Conservation (phyloP, 139 green algal genomes). For the Bryopsis sp. region DNA sequence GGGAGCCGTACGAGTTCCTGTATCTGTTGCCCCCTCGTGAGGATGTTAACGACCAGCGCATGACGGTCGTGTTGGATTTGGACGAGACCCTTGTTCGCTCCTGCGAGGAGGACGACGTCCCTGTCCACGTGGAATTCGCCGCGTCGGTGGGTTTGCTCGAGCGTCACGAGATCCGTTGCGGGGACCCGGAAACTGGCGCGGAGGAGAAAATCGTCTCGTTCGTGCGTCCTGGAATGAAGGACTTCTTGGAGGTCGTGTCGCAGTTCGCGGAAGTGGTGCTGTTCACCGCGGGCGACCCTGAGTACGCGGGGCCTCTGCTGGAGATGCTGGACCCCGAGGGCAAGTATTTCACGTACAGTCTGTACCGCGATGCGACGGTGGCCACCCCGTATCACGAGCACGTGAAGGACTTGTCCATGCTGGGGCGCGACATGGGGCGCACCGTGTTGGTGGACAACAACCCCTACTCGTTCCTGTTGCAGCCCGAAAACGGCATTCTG, state of each 20-base stretch:
- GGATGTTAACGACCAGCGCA: background rate
- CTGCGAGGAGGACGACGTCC: constrained; percentile 11
- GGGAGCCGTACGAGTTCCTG: background rate
- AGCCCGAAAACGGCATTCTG: constrained; percentile 52
- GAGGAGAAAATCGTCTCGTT: constrained; percentile 33
- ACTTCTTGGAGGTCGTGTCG: constrained; percentile 35
- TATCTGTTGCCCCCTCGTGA: background rate
- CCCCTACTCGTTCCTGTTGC: constrained; percentile 46
- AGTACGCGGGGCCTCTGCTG: constrained; percentile 39
- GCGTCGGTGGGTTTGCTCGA: background rate
- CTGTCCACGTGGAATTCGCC: background rate
- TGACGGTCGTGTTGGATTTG: constrained; percentile 49
- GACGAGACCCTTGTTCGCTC: constrained; percentile 56
- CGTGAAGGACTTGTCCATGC: constrained; percentile 48
- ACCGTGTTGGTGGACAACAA: constrained; percentile 62
- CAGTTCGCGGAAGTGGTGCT: constrained; percentile 44
- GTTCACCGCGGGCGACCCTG: constrained; percentile 39
- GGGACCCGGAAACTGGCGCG: background rate
- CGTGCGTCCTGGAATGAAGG: constrained; percentile 34
- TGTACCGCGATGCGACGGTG: constrained; percentile 32
- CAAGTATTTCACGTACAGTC: constrained; percentile 18
- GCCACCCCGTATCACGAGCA: constrained; percentile 23
- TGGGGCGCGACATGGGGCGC: constrained; percentile 38
- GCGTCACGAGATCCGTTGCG: background rate
- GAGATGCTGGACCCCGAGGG: constrained; percentile 28